Conservation (phyloP, 176 grass and related monocot species). For the Canna indica region DNA sequence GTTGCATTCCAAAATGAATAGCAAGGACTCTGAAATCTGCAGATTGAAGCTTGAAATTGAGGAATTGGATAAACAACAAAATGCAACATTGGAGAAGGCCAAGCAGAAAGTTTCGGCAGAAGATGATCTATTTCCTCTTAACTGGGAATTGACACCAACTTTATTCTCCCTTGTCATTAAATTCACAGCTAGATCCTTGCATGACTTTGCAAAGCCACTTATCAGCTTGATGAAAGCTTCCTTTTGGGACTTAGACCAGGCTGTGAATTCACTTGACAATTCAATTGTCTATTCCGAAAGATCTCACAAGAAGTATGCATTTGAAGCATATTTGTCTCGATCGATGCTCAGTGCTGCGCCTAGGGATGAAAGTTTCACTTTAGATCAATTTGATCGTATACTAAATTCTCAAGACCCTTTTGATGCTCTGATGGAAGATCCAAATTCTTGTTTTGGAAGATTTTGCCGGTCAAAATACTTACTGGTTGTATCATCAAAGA, state of each 20-base stretch:
- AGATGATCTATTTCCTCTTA: conserved; percentile 12
- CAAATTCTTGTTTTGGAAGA: conserved; percentile 54
- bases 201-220: conserved; percentile 60
- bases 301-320: too few relatives aligned
- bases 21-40: conserved; percentile 53
- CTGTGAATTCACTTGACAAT: conserved; percentile 20
- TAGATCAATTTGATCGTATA: conserved; percentile 36
- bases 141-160: conserved; percentile 27
- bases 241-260: conserved; percentile 35
- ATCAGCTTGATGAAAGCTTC: conserved; percentile 49
- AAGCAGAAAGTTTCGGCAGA: neutral
- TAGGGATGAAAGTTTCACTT: conserved; percentile 14
- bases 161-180: conserved; percentile 33
- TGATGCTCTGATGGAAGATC: conserved; percentile 45
- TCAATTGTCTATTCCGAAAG: conserved; percentile 38
- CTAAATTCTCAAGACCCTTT: conserved; percentile 57
- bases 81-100: conserved; percentile 31
- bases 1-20: conserved; percentile 47
- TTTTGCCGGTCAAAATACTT: conserved; percentile 69
- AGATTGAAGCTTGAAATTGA: conserved; percentile 39
- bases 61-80: conserved; percentile 35
- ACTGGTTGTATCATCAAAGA: conserved; percentile 30
- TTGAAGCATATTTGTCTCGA: conserved; percentile 53
- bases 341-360: conserved; percentile 38
- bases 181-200: conserved; percentile 38